Evolutionary conservation across 768 basidiomycete species (phyloP), one percentile per base, ranked within the genome.

Genomic region (Lentinus tigrinus): DNA sequence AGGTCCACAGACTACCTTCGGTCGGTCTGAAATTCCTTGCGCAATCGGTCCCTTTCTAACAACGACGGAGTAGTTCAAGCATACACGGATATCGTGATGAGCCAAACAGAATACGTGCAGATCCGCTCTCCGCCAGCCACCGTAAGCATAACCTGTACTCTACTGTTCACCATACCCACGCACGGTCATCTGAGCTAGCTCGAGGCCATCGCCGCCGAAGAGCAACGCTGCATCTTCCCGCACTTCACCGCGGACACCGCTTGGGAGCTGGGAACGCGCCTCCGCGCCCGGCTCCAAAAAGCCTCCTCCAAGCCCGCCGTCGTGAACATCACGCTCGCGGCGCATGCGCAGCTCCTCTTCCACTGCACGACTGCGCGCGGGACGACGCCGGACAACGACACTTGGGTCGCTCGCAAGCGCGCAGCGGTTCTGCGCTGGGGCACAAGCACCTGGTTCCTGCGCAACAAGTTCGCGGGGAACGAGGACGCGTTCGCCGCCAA

Each of bases 321-420:
- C 31, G 63, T 64, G 48, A 64, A 64, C 55, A 64, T 64, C 60
- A 62, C 63, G 51, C 63, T 62, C 56, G 63, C 63, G 47, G 61
- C 61, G 60, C 57, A 52, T 55, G 51, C 52, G 36, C 63, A 64
- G 55, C 63, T 64, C 17, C 63, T 64, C 54, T 64, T 64, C 63
- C 63, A 64, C 58, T 61, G 60, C 47, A 54, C 63, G 42, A 54
- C 57, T 40, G 60, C 47, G 43, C 54, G 57, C 26, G 63, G 63
- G 47, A 64, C 63, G 43, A 54, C 44, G 24, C 44, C 63, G 21
- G 63, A 64, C 63, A 64, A 64, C 58, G 63, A 64, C 60, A 56
- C 47, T 47, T 64, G 63, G 63, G 63, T 64, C 34, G 63, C 63
- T 42, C 63, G 63, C 60, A 64, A 64, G 60, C 63, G 63, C 47